Evolutionary conservation across 345 rosid genomes (phyloP).

Genomic region (Hevea brasiliensis): DNA sequence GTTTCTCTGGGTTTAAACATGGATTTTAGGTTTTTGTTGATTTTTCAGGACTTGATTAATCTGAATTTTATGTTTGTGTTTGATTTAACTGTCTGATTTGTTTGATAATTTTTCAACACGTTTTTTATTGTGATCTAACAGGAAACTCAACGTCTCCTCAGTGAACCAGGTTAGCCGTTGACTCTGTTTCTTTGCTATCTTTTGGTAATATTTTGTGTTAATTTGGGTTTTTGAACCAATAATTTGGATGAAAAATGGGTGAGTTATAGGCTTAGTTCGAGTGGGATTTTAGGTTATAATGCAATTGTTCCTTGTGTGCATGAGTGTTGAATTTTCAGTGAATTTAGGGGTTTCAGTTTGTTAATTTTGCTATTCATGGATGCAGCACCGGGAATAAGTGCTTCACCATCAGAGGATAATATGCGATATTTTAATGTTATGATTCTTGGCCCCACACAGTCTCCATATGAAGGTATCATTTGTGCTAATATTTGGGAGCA

Average conservation of each 20-base stretch:
- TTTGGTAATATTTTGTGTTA: neutral
- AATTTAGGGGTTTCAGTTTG: neutral
- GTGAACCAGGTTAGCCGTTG: slow-evolving; percentile 76
- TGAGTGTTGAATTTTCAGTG: neutral
- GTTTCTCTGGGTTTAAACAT: neutral
- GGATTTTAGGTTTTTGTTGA: neutral
- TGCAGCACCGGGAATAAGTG: slow-evolving; percentile 96
- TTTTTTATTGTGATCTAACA: slow-evolving; percentile 25
- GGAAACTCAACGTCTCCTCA: slow-evolving; percentile 99
- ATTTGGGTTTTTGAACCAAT: neutral
- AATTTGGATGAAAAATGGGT: neutral
- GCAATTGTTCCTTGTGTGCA: neutral
- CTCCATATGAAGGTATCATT: slow-evolving; percentile 87
- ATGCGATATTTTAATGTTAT: slow-evolving; percentile 95
- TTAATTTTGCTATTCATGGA: slow-evolving; percentile 22
- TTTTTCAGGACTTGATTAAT: neutral
- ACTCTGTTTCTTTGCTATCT: neutral
- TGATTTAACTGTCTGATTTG: slow-evolving; percentile 1
- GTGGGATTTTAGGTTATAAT: neutral
- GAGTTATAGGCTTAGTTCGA: neutral
- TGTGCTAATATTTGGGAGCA: neutral
- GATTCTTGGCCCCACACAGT: slow-evolving; percentile 96
- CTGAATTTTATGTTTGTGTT: neutral
- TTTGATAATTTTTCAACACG: neutral
- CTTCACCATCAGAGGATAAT: slow-evolving; percentile 94